A percentile compares a stretch with the other conserved stretches of the same genome.
Evolutionary conservation across 495 filamentous ascomycete genomes (phyloP).

Genomic region (Darksidea phi): DNA sequence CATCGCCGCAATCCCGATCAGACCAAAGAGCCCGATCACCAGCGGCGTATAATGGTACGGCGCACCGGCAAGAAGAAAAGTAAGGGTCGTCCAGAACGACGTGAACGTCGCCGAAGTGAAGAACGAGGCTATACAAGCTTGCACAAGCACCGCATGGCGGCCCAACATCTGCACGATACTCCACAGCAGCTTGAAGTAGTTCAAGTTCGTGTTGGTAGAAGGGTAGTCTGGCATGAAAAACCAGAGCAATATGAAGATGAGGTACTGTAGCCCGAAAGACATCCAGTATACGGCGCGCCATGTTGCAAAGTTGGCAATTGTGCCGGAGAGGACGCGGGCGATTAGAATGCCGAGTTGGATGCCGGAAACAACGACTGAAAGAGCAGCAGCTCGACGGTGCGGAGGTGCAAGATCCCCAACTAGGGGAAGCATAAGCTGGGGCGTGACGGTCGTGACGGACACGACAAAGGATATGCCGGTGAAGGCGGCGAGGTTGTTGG

Average conservation of each 20-base stretch:
- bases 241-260: slow-evolving; percentile 66
- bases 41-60: slow-evolving; percentile 69
- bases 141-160: slow-evolving; percentile 65
- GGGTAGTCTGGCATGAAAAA: slow-evolving; percentile 81
- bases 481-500: slow-evolving; percentile 63
- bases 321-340: slow-evolving; percentile 72
- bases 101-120: slow-evolving; percentile 60
- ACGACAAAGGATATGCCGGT: slow-evolving; percentile 66
- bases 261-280: slow-evolving; percentile 67
- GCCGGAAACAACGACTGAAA: slow-evolving; percentile 75
- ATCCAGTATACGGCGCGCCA: slow-evolving; percentile 85
- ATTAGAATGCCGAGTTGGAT: slow-evolving; percentile 73
- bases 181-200: slow-evolving; percentile 66
- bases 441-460: slow-evolving; percentile 76
- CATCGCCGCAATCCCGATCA: slow-evolving; percentile 72
- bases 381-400: slow-evolving; percentile 62
- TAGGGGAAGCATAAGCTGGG: slow-evolving; percentile 80
- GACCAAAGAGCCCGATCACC: slow-evolving; percentile 72
- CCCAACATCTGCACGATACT: slow-evolving; percentile 61
- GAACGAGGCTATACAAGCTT: slow-evolving; percentile 61
- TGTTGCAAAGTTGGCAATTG: slow-evolving; percentile 64
- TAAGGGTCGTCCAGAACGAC: slow-evolving; percentile 80
- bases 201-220: slow-evolving; percentile 60
- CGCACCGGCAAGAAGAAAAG: slow-evolving; percentile 67
- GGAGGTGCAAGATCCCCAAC: slow-evolving; percentile 78